Conservation (phyloP, 495 filamentous ascomycete species). For the Neurospora tetrasperma region DNA sequence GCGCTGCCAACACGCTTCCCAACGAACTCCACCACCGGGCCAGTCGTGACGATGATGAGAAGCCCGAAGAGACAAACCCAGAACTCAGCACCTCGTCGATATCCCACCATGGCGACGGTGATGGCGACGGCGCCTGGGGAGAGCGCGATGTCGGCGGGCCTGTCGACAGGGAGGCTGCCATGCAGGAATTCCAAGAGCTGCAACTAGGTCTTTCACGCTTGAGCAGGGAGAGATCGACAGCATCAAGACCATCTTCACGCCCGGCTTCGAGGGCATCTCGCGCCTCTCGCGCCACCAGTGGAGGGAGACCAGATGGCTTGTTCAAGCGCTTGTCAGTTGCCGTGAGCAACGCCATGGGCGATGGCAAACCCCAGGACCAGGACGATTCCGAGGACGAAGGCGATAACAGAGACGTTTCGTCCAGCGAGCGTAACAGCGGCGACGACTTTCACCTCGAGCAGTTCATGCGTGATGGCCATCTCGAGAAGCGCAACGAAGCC, state of each 20-base stretch:
- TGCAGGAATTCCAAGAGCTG: constrained; percentile 63
- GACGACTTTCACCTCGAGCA: constrained; percentile 59
- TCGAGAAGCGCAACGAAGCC: constrained; percentile 63
- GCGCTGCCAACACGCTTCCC: constrained; percentile 10
- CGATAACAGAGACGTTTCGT: constrained; percentile 13
- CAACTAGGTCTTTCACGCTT: constrained; percentile 46
- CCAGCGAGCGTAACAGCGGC: constrained; percentile 18
- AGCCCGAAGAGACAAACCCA: constrained; percentile 2
- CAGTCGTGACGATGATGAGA: neutral
- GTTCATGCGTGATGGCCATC: constrained; percentile 70
- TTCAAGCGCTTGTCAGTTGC: constrained; percentile 15
- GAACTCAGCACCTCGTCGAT: constrained; percentile 2
- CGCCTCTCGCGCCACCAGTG: constrained; percentile 1
- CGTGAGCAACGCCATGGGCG: constrained; percentile 1
- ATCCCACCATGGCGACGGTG: constrained; percentile 34
- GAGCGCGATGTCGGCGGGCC: constrained; percentile 56
- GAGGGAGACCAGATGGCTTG: constrained; percentile 5
- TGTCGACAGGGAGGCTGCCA: constrained; percentile 51
- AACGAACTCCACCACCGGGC: constrained; percentile 16
- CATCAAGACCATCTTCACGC: neutral
- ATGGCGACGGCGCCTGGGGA: constrained; percentile 57
- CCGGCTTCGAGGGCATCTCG: constrained; percentile 9
- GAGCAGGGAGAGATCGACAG: constrained; percentile 7
- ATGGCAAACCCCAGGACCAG: constrained; percentile 4
- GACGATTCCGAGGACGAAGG: constrained; percentile 35